Percentiles rank a stretch among this genome's conserved stretches.
Evolutionary conservation across 257 asterid species (phyloP).

Genomic region (Marsdenia floribunda): DNA sequence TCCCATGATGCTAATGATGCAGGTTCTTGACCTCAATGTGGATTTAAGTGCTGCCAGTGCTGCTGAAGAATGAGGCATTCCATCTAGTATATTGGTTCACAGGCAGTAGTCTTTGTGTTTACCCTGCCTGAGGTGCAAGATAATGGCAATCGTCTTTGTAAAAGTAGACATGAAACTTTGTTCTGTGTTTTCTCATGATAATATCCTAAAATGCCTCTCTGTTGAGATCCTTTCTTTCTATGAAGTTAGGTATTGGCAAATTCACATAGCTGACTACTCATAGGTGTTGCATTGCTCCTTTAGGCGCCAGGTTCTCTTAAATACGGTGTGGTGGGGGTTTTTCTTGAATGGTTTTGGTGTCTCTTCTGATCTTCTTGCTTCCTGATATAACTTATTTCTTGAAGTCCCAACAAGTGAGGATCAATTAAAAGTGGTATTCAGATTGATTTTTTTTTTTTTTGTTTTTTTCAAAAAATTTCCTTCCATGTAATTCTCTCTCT

Average conservation of each 20-base stretch:
- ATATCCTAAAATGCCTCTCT: background rate
- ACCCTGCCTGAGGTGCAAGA: slow-evolving; percentile 10
- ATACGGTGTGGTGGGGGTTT: background rate
- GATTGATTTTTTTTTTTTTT: no score
- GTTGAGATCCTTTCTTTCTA: slow-evolving; percentile 1
- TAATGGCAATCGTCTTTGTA: slow-evolving; percentile 17
- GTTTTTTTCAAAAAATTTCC: no score
- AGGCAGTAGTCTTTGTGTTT: background rate
- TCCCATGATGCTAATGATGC: background rate
- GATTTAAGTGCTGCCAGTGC: slow-evolving; percentile 47
- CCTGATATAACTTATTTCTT: no score
- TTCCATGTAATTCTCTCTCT: no score
- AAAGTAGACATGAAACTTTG: slow-evolving; percentile 13
- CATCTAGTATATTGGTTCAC: slow-evolving; percentile 10
- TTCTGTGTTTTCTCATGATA: slow-evolving; percentile 5
- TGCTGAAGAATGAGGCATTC: slow-evolving; percentile 38
- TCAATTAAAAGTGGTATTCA: no score
- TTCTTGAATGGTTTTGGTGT: background rate
- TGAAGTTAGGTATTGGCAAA: background rate
- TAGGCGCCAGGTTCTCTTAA: background rate
- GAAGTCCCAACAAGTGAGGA: no score
- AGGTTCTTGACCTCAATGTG: slow-evolving; percentile 44
- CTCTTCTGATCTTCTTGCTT: no score
- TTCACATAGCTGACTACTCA: background rate
- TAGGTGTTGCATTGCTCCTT: background rate